A percentile compares a stretch with the other conserved stretches of the same genome.
Evolutionary conservation across 225 moss, liverwort and hornwort genomes (phyloP).

Genomic region (Bryum argenteum): DNA sequence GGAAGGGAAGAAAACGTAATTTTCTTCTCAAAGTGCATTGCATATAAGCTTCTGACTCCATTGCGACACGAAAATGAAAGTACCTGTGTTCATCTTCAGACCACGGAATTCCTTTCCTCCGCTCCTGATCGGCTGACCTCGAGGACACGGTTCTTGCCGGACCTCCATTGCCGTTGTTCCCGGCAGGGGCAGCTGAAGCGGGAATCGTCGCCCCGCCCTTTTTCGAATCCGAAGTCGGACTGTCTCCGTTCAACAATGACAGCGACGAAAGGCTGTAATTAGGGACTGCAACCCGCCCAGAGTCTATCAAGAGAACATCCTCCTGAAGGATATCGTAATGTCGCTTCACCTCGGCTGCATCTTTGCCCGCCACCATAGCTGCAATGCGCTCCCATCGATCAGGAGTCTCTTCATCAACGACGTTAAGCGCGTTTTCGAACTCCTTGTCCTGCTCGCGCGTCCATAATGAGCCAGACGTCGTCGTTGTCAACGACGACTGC

Average conservation of each 20-base stretch:
- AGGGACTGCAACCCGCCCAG: slow-evolving; percentile 79
- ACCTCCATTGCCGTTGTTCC: slow-evolving; percentile 57
- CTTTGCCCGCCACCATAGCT: slow-evolving; percentile 71
- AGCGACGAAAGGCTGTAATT: slow-evolving; percentile 74
- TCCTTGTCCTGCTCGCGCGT: slow-evolving; percentile 76
- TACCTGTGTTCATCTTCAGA: slow-evolving; percentile 96
- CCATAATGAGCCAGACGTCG: slow-evolving; percentile 59
- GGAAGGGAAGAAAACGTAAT: too few species aligned
- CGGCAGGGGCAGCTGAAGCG: slow-evolving; percentile 52
- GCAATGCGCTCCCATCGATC: slow-evolving; percentile 85
- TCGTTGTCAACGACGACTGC: slow-evolving; percentile 54
- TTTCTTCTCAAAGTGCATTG: background rate
- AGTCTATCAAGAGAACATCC: slow-evolving; percentile 75
- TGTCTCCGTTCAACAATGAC: slow-evolving; percentile 53
- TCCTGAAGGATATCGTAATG: slow-evolving; percentile 80
- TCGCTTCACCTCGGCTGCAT: slow-evolving; percentile 73
- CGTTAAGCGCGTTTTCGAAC: slow-evolving; percentile 82
- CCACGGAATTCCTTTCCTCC: slow-evolving; percentile 96
- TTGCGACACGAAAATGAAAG: background rate
- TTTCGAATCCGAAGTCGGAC: slow-evolving; percentile 67
- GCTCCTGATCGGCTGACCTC: slow-evolving; percentile 85
- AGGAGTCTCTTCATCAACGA: slow-evolving; percentile 57
- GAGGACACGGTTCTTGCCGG: slow-evolving; percentile 56
- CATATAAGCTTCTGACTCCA: background rate
- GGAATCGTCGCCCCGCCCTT: slow-evolving; percentile 55